Conservation (phyloP, 371 early-diverging fungal species). For the Mortierella sp. region DNA sequence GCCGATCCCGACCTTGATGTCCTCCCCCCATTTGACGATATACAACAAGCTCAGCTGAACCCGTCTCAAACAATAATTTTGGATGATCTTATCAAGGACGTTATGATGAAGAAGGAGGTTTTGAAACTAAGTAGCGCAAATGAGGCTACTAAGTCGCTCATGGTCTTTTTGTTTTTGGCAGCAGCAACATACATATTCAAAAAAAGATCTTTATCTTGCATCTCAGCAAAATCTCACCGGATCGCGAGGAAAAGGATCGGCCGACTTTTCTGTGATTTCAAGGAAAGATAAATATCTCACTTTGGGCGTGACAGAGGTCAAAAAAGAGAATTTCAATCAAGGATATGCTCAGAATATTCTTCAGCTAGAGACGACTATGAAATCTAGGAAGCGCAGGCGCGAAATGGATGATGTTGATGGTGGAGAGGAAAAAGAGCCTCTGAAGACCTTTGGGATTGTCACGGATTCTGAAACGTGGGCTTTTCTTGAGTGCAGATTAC, state of each 20-base stretch:
- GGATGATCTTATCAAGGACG: no score
- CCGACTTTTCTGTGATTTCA: not conserved
- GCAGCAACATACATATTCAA: no score
- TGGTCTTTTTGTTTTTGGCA: no score
- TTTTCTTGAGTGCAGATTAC: constrained; percentile 13
- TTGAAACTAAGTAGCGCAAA: no score
- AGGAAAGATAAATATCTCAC: not conserved
- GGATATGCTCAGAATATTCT: constrained; percentile 16
- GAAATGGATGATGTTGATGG: not conserved
- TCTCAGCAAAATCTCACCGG: not conserved
- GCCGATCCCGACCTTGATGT: no score
- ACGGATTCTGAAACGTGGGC: constrained; percentile 13
- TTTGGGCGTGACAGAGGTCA: constrained; percentile 9
- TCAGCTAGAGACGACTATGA: constrained; percentile 9
- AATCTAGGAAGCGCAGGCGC: constrained; percentile 2
- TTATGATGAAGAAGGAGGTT: no score
- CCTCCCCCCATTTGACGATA: no score
- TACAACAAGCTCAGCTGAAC: no score
- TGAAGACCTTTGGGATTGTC: constrained; percentile 19
- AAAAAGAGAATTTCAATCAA: constrained; percentile 11
- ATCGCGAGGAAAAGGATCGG: not conserved
- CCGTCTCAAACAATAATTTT: no score
- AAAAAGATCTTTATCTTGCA: no score
- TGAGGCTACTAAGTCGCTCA: no score
- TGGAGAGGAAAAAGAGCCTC: not conserved